Conservation (phyloP, 2,329 filamentous ascomycete species). For the Phyllosticta ampelicida region DNA sequence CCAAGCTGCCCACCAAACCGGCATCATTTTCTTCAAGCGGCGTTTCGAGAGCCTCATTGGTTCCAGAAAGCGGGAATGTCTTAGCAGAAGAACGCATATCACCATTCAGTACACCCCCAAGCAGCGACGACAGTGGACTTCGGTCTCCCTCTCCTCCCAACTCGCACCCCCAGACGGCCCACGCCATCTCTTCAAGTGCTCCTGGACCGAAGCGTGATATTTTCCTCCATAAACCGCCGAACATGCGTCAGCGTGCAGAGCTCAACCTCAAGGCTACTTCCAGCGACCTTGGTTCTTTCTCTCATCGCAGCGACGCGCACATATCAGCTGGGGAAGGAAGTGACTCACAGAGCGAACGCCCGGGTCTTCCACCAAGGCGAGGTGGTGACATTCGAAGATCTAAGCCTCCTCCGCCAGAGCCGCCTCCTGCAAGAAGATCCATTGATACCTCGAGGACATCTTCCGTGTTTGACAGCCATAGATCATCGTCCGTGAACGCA, state of each 20-base stretch:
- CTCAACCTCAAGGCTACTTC: constrained; percentile 9
- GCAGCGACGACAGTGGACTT: constrained; percentile 50
- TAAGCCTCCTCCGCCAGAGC: constrained; percentile 19
- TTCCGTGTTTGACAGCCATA: not conserved
- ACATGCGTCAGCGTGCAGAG: constrained; percentile 18
- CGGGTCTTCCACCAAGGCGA: constrained; percentile 37
- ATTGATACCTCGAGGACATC: constrained; percentile 17
- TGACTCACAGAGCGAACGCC: constrained; percentile 35
- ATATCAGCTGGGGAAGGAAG: constrained; percentile 10
- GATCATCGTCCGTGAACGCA: not conserved
- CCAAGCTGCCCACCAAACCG: constrained; percentile 47
- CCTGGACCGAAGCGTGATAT: constrained; percentile 16
- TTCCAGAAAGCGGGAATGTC: constrained; percentile 30
- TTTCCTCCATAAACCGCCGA: constrained; percentile 19
- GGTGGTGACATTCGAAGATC: constrained; percentile 25
- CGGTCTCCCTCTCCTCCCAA: not conserved
- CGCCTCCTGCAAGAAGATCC: constrained; percentile 25
- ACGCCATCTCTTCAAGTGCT: constrained; percentile 12
- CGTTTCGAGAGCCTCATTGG: constrained; percentile 18
- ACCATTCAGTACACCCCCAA: constrained; percentile 79
- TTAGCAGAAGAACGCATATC: constrained; percentile 46
- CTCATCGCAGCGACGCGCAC: not conserved
- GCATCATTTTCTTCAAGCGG: constrained; percentile 19
- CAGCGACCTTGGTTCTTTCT: constrained; percentile 9
- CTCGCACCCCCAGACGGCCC: not conserved